These are phyloP conservation scores for Pseudevernia furfuracea DNA, from an alignment of 495 filamentous ascomycete species.

Conservation along the genomic window DNA sequence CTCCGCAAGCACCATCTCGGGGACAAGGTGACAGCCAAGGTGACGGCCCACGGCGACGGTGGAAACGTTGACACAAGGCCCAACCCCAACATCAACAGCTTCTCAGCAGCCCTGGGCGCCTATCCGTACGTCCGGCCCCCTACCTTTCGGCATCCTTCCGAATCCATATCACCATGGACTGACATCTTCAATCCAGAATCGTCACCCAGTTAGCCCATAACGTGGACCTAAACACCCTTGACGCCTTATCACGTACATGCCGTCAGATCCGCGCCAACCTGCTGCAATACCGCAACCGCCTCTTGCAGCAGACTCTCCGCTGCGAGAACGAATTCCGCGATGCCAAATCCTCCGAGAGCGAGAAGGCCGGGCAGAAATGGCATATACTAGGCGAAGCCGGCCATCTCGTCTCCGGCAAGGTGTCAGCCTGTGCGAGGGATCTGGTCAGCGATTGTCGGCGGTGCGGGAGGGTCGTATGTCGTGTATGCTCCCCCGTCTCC, in stretches of 20 bases:
- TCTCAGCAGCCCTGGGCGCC: conserved; percentile 73
- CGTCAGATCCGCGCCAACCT: conserved; percentile 69
- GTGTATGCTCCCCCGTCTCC: conserved; percentile 45
- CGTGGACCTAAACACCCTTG: conserved; percentile 78
- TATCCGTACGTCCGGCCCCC: conserved; percentile 62
- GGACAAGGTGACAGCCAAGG: conserved; percentile 16
- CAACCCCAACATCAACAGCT: conserved; percentile 59
- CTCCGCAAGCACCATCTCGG: background rate
- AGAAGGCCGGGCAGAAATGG: conserved; percentile 26
- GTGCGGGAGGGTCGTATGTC: conserved; percentile 68
- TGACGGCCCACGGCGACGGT: conserved; percentile 21
- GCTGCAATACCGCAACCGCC: conserved; percentile 62
- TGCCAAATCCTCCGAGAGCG: background rate
- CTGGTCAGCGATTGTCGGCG: conserved; percentile 74
- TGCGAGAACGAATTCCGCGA: conserved; percentile 59
- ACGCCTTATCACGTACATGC: conserved; percentile 71
- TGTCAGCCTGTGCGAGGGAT: conserved; percentile 71
- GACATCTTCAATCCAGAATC: conserved; percentile 46
- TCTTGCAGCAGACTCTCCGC: conserved; percentile 65
- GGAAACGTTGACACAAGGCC: conserved; percentile 35
- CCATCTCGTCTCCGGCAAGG: conserved; percentile 54
- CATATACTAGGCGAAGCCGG: conserved; percentile 35
- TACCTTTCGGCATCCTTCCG: background rate
- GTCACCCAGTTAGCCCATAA: conserved; percentile 62
- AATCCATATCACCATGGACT: conserved; percentile 10